Evolutionary conservation across 352 stramenopile genomes (phyloP), one percentile per base, ranked within the genome.

Genomic region (Globisporangium polare): DNA sequence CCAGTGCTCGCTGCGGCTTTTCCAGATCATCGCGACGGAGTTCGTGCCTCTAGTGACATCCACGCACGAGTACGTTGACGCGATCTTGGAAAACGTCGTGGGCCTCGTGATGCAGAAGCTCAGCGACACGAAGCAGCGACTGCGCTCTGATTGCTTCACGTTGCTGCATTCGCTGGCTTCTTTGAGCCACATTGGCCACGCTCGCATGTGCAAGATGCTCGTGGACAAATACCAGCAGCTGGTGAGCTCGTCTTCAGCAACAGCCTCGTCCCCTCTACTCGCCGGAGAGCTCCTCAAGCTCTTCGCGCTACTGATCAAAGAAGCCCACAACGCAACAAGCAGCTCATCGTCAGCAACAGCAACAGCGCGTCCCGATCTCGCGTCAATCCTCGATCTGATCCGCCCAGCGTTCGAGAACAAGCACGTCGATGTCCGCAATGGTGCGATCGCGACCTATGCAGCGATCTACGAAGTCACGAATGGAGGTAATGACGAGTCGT

Each of bases 371-470:
- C 71, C 76, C 13, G 73, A 86, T 33, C 39, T 87, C 18, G 26
- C 51, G 1, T 41, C 75, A 18, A 78, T 94, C 22, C 53, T 91
- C 17, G 31, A 55, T 3, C 60, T 90, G 13, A 75, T 92, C 18
- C 62, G 70, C 0, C 71, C 74, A 0, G 80, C 79, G 2, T 73
- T 94, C 24, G 85, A 91, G 31, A 92, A 91, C 73, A 94, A 94
- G 37, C 85, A 94, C 55, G 83, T 94, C 5, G 85, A 94, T 26
- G 77, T 94, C 1, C 79, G 83, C 1, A 94, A 85, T 33, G 83
- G 72, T 0, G 85, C 85, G 0, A 86, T 91, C 17, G 67, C 75
- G 0, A 82, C 78, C 7, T 94, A 92, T 54, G 69, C 72, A 0
- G 77, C 73, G 1, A 86, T 94, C 12, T 94, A 91, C 56, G 82